Evolutionary conservation across 2,329 filamentous ascomycete genomes (phyloP).

Genomic region (Trichoderma pleuroti): DNA sequence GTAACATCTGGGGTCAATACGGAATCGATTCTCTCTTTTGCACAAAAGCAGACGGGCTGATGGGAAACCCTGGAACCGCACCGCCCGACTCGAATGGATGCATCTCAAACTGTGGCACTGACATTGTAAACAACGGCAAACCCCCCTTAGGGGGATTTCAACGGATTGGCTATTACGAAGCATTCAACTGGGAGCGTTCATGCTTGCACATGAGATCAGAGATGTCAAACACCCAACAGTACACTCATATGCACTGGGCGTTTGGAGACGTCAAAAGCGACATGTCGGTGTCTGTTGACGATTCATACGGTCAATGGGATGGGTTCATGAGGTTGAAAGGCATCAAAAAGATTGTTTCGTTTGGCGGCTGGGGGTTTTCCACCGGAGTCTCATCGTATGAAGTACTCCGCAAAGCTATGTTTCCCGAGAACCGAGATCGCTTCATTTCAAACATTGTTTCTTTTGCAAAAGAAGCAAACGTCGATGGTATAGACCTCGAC

Average conservation of each 20-base stretch:
- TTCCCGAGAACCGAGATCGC: constrained; percentile 30
- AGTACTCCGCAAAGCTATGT: constrained; percentile 25
- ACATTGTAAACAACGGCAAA: constrained; percentile 20
- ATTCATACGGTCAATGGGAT: constrained; percentile 26
- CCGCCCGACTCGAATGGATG: not conserved
- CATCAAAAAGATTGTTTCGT: constrained; percentile 28
- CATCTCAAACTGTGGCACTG: constrained; percentile 27
- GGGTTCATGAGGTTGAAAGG: constrained; percentile 24
- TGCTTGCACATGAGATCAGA: constrained; percentile 15
- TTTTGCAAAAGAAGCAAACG: constrained; percentile 34
- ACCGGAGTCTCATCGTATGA: constrained; percentile 24
- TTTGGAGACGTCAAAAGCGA: constrained; percentile 32
- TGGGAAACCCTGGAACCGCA: constrained; percentile 12
- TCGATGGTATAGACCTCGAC: constrained; percentile 41
- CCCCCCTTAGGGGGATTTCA: constrained; percentile 10
- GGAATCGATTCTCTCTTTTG: constrained; percentile 41
- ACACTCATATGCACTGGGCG: constrained; percentile 25
- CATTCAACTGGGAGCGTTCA: constrained; percentile 17
- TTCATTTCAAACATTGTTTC: constrained; percentile 35
- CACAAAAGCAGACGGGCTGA: not conserved
- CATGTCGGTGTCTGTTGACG: constrained; percentile 21
- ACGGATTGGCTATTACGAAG: constrained; percentile 26
- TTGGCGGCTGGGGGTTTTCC: constrained; percentile 31
- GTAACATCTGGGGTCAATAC: constrained; percentile 40
- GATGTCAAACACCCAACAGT: constrained; percentile 19